Base-by-base conservation (phyloP, 495 filamentous ascomycete genomes). In the Penicillium angulare region DNA sequence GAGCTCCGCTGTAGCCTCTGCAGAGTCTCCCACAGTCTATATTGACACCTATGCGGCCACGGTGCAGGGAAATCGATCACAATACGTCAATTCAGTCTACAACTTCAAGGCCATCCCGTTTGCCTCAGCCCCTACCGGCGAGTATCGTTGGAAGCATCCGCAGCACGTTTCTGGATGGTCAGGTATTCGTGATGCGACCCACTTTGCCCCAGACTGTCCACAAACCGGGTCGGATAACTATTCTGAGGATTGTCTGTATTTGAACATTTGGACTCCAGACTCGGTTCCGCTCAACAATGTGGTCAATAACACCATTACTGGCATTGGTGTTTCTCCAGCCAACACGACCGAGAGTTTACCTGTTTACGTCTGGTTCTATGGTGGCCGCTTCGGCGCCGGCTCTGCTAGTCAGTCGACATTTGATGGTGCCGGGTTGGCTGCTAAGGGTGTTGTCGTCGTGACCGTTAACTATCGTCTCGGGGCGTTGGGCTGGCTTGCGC, bases 351-450 rank as follows among this genome's bases (percentile, higher is more conserved):
- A 39, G 36, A 18, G 17, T 3, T 3, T 39, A 9, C 53, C 69
- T 18, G 67, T 71, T 15, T 55, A 66, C 8, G 44, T 72, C 21
- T 69, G 50, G 44, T 56, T 67, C 34, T 67, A 55, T 50, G 68
- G 68, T 46, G 52, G 62, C 18, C 48, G 51, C 16, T 51, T 66
- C n/a, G 45, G 48, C 18, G 51, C 42, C 22, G 65, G 65, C 20
- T 40, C 31, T 18, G 47, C 38, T 1, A 48, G 44, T 18, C 38
- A 54, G 17, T 12, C 44, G 5, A 55, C 48, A 18, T 64, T 59
- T 39, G 56, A 59, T 20, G 59, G 59, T 18, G 49, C 52, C 3
- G 50, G 47, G 5, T 38, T 65, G 6, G 59, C 59, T 12, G 36
- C 39, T 12, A 57, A 57, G 16, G 53, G 59, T 42, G 55, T 55